Base-by-base conservation (phyloP, 805 yeast species). In the Metschnikowia chrysomelidarum region DNA sequence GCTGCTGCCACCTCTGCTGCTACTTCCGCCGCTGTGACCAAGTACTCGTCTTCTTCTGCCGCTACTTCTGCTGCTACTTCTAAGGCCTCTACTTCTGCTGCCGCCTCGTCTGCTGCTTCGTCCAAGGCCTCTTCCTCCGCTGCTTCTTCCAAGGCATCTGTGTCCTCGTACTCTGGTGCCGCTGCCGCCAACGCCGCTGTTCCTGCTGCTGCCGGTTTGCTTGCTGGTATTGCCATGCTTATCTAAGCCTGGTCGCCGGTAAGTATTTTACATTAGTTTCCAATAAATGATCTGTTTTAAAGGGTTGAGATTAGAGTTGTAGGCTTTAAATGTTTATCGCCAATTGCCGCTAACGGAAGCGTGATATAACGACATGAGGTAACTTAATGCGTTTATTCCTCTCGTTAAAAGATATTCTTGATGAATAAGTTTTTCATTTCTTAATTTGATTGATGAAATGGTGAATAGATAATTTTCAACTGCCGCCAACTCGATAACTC, bases 181-280 rank as follows among this genome's bases (percentile, higher is more conserved):
- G 50, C 44, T 27, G 47, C 47, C 5, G 43, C 37, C 14, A 33
- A 36, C 19, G 43, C 17, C 18, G 46, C 50, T 8, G 48, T 43
- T 18, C n/a, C n/a, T n/a, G 43, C 40, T 14, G 39, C 33, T 33
- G 47, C 40, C 11, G 49, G 44, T 20, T 33, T 38, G 20, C 42
- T 46, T 13, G 51, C 47, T 18, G 45, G 47, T 35, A 14, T 46
- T 19, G 47, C 44, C 27, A 24, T 44, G 45, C 32, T 43, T 24
- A 32, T 44, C 34, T 44, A 44, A 36, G 30, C 25, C 5, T 15
- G n/a, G n/a, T n/a, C n/a, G n/a, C n/a, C n/a, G n/a, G n/a, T n/a
- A n/a, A n/a, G n/a, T n/a, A n/a, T n/a, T n/a, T n/a, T n/a, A n/a
- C n/a, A n/a, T n/a, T n/a, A n/a, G n/a, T n/a, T n/a, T n/a, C n/a